phyloP scores from a whole-genome alignment of 2,329 filamentous ascomycete species.

The Macrophomina tecta region DNA sequence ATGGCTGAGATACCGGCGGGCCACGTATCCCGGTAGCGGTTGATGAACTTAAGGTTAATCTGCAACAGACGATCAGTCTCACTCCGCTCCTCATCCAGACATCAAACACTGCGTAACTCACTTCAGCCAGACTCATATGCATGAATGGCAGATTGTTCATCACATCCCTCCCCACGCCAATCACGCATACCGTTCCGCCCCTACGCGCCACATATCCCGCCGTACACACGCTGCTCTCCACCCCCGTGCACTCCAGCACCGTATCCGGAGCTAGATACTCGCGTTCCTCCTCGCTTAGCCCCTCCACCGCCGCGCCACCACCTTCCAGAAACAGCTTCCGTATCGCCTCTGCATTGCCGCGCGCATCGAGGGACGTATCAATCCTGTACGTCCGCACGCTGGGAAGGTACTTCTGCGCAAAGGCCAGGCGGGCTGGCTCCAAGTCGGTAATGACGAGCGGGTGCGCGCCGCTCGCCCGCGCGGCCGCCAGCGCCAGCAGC shows the following conservation, averaged over 20 bases:
- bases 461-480: constrained; percentile 67
- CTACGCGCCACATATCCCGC: constrained; percentile 63
- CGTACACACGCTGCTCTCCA: constrained; percentile 67
- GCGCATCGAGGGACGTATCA: constrained; percentile 50
- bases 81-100: neutral
- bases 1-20: constrained; percentile 68
- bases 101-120: constrained; percentile 33
- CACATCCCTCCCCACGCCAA: constrained; percentile 66
- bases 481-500: constrained; percentile 65
- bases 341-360: constrained; percentile 60
- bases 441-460: constrained; percentile 70
- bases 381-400: constrained; percentile 61
- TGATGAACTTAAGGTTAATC: constrained; percentile 74
- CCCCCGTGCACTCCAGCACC: constrained; percentile 70
- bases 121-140: constrained; percentile 68
- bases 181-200: constrained; percentile 67
- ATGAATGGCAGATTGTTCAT: constrained; percentile 73
- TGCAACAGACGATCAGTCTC: constrained; percentile 34
- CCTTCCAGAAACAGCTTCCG: constrained; percentile 60
- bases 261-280: constrained; percentile 52
- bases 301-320: constrained; percentile 54
- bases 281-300: constrained; percentile 56
- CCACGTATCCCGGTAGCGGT: constrained; percentile 74
- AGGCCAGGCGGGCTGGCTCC: constrained; percentile 61
- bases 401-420: constrained; percentile 65